These are phyloP conservation scores for Tricholoma hemisulphureum DNA, from an alignment of 768 basidiomycete genomes.

Conservation along the genomic window DNA sequence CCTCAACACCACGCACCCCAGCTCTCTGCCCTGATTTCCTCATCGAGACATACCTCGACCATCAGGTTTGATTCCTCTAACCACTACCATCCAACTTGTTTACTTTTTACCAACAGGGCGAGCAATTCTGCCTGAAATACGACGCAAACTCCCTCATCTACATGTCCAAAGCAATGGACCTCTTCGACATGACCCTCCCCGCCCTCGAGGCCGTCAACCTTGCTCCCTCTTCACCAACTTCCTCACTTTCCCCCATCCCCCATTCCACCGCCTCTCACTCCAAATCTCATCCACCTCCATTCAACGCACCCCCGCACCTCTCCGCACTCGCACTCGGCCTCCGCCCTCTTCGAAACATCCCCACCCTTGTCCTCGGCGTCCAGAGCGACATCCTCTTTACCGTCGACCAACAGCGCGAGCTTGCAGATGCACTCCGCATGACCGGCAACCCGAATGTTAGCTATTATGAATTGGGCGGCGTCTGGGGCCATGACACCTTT, in stretches of 20 bases:
- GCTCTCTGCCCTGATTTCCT: constrained; percentile 95
- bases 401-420: constrained; percentile 94
- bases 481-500: constrained; percentile 99
- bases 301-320: constrained; percentile 73
- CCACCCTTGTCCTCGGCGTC: constrained; percentile 86
- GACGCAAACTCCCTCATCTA: constrained; percentile 99
- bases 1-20: constrained; percentile 46
- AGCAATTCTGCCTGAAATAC: constrained; percentile 97
- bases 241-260: constrained; percentile 18
- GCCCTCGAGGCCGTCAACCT: constrained; percentile 72
- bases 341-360: constrained; percentile 68
- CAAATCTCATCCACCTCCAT: constrained; percentile 71
- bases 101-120: constrained; percentile 57
- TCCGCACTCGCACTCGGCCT: constrained; percentile 78
- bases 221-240: constrained; percentile 29
- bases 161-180: constrained; percentile 98
- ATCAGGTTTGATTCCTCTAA: constrained; percentile 77
- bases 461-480: constrained; percentile 96
- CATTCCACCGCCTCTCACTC: constrained; percentile 49
- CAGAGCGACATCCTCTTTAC: constrained; percentile 97
- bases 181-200: constrained; percentile 90
- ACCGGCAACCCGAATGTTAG: constrained; percentile 86
- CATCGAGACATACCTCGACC: constrained; percentile 98
- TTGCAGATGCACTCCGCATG: constrained; percentile 88
- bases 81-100: constrained; percentile 41